Base-by-base conservation (phyloP, 371 early-diverging fungal species). In the Mortierella sp. region DNA sequence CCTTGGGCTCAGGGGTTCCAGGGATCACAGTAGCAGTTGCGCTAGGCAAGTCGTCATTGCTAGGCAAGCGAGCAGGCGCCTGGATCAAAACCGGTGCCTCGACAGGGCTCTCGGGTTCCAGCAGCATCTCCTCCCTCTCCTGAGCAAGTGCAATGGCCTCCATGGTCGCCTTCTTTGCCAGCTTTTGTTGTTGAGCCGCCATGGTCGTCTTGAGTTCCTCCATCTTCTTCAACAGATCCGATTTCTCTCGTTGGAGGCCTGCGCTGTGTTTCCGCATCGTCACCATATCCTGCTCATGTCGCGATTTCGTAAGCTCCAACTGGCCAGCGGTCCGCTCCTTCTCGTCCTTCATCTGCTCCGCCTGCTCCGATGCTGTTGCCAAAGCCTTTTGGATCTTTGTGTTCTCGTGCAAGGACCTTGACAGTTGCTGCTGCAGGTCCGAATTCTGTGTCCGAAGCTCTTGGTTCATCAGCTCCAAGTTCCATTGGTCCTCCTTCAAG, bases 231-330 rank as follows among this genome's bases (percentile, higher is more conserved):
- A 86, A 40, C 22, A 92, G 85, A 26, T 91, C 90, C 7, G 87
- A 71, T 74, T 93, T 94, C 50, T 95, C 95, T 40, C 93, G 91
- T 76, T 94, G 93, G 13, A 93, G 79, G 10, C 86, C 85, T 34
- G 89, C 87, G 4, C 86, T 73, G 66, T 90, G 91, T 26, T 91
- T 91, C 29, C 94, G 92, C 73, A 93, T 85, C 39, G 83, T 76
- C 0, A 87, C 73, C 86, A 92, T 89, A 39, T 94, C 94, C 70
- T 93, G 92, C 64, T 94, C 94, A 63, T 91, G 91, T 13, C 90
- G 88, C 68, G 86, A 79, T 50, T 93, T 94, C 63, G 89, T 82
- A 24, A 86, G 77, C 44, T 89, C 90, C 10, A 94, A 74, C 4
- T 91, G 87, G 10, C 83, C 76, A 14, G 86, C 87, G 4, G 93